Evolutionary conservation across 805 yeast genomes (phyloP).

Genomic region (Candida insectorum): DNA sequence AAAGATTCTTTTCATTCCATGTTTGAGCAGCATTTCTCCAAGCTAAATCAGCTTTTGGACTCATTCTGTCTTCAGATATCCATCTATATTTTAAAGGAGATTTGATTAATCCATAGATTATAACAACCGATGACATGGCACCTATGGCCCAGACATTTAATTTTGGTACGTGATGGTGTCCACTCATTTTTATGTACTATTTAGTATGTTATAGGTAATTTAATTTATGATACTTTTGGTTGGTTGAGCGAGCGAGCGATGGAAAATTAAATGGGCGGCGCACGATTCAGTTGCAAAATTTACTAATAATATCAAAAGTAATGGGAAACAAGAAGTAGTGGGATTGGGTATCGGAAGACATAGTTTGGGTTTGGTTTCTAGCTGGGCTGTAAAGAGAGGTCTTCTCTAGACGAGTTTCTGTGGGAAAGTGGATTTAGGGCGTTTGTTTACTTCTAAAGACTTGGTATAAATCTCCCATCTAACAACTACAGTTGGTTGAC

Average conservation of each 20-base stretch:
- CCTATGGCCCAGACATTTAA: conserved; percentile 38
- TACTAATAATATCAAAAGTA: too few relatives aligned
- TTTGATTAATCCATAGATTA: conserved; percentile 34
- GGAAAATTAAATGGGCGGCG: neutral
- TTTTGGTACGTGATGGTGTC: conserved; percentile 34
- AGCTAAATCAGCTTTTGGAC: conserved; percentile 47
- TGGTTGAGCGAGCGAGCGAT: conserved; percentile 7
- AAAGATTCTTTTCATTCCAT: conserved; percentile 39
- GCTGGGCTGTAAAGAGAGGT: too few relatives aligned
- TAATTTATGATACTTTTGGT: conserved; percentile 5
- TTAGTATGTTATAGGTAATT: neutral
- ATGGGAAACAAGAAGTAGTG: too few relatives aligned
- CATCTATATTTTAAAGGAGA: conserved; percentile 42
- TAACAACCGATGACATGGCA: conserved; percentile 40
- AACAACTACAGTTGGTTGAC: too few relatives aligned
- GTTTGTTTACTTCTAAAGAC: too few relatives aligned
- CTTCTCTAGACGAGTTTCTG: too few relatives aligned
- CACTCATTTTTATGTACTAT: conserved; percentile 9
- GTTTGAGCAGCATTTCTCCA: conserved; percentile 45
- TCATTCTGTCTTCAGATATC: conserved; percentile 39
- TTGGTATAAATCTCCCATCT: too few relatives aligned
- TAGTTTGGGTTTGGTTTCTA: too few relatives aligned
- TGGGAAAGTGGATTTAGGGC: too few relatives aligned
- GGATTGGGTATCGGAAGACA: too few relatives aligned
- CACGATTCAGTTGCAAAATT: neutral